These are phyloP conservation scores for Ephemerocybe angulata DNA, from an alignment of 768 basidiomycete genomes.

Conservation along the genomic window DNA sequence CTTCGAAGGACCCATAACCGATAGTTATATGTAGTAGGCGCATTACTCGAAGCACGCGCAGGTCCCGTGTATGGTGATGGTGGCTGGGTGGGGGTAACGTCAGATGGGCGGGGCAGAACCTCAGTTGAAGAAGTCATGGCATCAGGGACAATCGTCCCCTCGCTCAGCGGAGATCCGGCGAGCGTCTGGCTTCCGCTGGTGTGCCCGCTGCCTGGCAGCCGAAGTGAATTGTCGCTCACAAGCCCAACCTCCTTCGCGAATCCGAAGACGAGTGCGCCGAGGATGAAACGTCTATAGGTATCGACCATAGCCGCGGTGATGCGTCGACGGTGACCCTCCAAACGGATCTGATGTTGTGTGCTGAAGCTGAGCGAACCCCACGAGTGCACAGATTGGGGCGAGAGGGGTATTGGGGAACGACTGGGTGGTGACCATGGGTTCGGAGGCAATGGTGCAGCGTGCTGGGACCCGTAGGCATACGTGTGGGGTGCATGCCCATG, in stretches of 20 bases:
- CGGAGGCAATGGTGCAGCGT: not conserved
- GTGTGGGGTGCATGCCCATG: constrained; percentile 1
- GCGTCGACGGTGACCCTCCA: not conserved
- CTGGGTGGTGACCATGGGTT: not conserved
- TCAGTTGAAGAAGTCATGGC: too few species aligned
- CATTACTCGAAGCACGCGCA: not conserved
- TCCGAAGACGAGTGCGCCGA: not conserved
- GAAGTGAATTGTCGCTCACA: not conserved
- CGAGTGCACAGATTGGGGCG: not conserved
- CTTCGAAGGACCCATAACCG: constrained; percentile 6
- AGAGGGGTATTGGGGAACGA: not conserved
- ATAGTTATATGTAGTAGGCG: not conserved
- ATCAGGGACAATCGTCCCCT: not conserved
- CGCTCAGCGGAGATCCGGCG: not conserved
- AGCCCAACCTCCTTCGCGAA: constrained; percentile 1
- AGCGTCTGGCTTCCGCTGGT: not conserved
- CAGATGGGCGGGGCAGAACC: too few species aligned
- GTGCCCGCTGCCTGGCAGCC: not conserved
- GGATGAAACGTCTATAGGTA: constrained; percentile 6
- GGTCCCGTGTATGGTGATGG: not conserved
- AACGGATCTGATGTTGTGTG: constrained; percentile 1
- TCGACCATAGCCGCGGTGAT: not conserved
- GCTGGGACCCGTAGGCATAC: not conserved
- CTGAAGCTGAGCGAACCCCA: not conserved
- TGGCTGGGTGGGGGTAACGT: too few species aligned